These are phyloP conservation scores for Geranium incanum DNA, from an alignment of 441 rosid genomes.

Conservation along the genomic window DNA sequence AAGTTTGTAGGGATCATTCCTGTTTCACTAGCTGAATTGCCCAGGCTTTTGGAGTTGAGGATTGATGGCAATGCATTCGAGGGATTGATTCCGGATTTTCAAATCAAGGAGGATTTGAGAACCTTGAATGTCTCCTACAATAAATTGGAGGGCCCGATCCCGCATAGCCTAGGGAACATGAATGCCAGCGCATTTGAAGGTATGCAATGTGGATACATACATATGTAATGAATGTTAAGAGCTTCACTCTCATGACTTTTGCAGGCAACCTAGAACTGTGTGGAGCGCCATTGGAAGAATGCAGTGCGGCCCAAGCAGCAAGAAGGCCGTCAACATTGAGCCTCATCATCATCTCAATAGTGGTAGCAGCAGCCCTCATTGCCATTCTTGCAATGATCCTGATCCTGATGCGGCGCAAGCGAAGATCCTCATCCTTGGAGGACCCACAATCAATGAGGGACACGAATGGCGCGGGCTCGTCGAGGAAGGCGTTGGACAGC, in stretches of 20 bases:
- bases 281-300: neutral
- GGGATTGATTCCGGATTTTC: conserved; percentile 60
- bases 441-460: neutral
- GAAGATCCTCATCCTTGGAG: neutral
- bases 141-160: conserved; percentile 70
- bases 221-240: too few relatives aligned
- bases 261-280: neutral
- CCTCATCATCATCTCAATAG: neutral
- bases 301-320: neutral
- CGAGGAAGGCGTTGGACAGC: conserved; percentile 29
- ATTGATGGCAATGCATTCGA: conserved; percentile 57
- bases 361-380: neutral
- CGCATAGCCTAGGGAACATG: conserved; percentile 47
- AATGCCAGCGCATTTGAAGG: conserved; percentile 54
- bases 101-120: conserved; percentile 27
- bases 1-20: conserved; percentile 51
- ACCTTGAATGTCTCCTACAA: conserved; percentile 53
- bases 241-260: neutral
- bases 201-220: conserved; percentile 15
- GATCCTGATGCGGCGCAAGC: neutral
- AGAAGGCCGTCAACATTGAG: neutral
- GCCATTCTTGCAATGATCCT: neutral
- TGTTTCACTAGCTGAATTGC: conserved; percentile 42
- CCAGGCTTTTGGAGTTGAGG: conserved; percentile 51
- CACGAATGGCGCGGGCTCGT: neutral